Percentiles rank a stretch among this genome's conserved stretches.
These are phyloP conservation scores for Zygoascus flipseniorum DNA, from an alignment of 805 yeast species.

Conservation along the genomic window DNA sequence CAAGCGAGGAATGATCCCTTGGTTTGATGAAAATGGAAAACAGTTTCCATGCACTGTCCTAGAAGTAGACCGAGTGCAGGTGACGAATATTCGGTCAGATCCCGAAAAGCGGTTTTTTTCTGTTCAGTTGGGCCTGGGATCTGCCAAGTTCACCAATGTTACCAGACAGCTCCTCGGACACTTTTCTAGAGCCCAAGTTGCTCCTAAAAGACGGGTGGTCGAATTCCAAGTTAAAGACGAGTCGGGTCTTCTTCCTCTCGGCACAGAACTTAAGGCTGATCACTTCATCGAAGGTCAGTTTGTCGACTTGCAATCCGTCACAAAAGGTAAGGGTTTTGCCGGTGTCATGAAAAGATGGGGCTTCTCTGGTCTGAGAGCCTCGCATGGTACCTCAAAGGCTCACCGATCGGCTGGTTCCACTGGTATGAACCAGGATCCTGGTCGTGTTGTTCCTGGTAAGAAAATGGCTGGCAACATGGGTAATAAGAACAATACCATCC, in stretches of 20 bases:
- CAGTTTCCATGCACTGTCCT: slow-evolving; percentile 78
- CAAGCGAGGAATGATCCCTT: slow-evolving; percentile 86
- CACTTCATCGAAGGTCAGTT: slow-evolving; percentile 76
- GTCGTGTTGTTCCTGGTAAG: slow-evolving; percentile 92
- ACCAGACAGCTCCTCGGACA: slow-evolving; percentile 64
- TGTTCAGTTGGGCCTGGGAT: slow-evolving; percentile 80
- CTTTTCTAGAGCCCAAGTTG: slow-evolving; percentile 67
- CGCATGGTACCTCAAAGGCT: slow-evolving; percentile 91
- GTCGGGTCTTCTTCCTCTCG: slow-evolving; percentile 61
- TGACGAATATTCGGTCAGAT: slow-evolving; percentile 58
- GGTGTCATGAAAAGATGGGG: slow-evolving; percentile 98
- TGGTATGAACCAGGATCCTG: slow-evolving; percentile 94
- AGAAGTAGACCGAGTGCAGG: slow-evolving; percentile 84
- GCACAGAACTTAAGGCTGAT: slow-evolving; percentile 72
- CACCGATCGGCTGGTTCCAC: slow-evolving; percentile 97
- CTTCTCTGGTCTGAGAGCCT: slow-evolving; percentile 79
- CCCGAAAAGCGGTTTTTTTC: slow-evolving; percentile 76
- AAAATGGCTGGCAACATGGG: slow-evolving; percentile 99
- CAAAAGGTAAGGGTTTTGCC: slow-evolving; percentile 94
- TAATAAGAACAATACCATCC: slow-evolving; percentile 59
- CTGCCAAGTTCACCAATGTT: slow-evolving; percentile 52
- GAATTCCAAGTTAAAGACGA: slow-evolving; percentile 75
- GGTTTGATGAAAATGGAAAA: slow-evolving; percentile 60
- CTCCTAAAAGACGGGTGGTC: slow-evolving; percentile 67
- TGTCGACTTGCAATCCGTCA: slow-evolving; percentile 69